Conservation (phyloP, 129 eudicot species). For the Artemisia tridentata region DNA sequence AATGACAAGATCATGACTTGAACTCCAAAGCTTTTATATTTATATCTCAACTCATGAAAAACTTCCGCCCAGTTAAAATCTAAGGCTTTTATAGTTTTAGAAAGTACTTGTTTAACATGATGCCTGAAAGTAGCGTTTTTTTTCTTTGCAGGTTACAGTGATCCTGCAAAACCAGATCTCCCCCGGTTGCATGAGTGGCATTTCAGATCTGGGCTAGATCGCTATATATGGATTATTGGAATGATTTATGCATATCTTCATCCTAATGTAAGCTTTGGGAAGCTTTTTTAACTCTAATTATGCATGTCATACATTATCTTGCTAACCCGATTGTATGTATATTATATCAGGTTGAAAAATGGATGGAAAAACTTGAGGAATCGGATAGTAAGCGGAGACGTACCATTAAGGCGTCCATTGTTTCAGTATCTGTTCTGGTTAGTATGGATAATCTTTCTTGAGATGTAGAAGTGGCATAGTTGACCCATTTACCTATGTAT, state of each 20-base stretch:
- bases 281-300: not conserved
- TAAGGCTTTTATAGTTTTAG: not conserved
- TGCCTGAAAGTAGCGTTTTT: conserved; percentile 21
- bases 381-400: conserved; percentile 69
- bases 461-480: not conserved
- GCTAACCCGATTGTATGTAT: conserved; percentile 12
- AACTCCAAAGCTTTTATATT: too few species aligned
- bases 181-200: conserved; percentile 95
- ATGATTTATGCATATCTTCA: conserved; percentile 92
- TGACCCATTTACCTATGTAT: not conserved
- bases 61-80: too few species aligned
- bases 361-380: conserved; percentile 97
- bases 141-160: conserved; percentile 63
- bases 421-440: conserved; percentile 60
- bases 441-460: conserved; percentile 27
- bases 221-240: conserved; percentile 93
- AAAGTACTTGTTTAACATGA: not conserved
- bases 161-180: conserved; percentile 92
- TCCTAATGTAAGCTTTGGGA: conserved; percentile 61
- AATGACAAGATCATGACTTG: conserved; percentile 11
- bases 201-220: conserved; percentile 94
- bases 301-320: not conserved
- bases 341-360: conserved; percentile 70
- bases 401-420: conserved; percentile 62
- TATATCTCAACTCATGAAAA: too few species aligned